Conservation (phyloP, 768 basidiomycete species). For the Tricholoma saponaceum region DNA sequence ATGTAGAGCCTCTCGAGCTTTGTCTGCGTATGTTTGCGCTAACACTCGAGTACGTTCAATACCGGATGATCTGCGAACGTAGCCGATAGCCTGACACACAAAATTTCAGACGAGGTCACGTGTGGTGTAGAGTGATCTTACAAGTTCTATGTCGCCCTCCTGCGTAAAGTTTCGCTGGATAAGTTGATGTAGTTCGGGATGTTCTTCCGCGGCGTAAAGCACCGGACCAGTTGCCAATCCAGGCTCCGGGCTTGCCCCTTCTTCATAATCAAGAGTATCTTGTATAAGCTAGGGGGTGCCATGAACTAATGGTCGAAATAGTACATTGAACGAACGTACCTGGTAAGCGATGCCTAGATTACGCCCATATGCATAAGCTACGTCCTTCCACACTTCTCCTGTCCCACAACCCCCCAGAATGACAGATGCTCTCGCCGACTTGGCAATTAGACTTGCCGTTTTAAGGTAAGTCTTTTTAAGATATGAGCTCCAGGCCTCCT, state of each 20-base stretch:
- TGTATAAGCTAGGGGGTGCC: constrained; percentile 62
- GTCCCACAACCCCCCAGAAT: constrained; percentile 80
- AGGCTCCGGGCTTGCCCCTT: constrained; percentile 25
- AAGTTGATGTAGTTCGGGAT: constrained; percentile 69
- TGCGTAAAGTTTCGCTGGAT: constrained; percentile 75
- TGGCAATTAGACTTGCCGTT: constrained; percentile 88
- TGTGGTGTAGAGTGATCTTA: constrained; percentile 29
- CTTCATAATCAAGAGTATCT: constrained; percentile 75
- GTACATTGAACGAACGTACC: constrained; percentile 2
- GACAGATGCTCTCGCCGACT: constrained; percentile 78
- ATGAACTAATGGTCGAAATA: constrained; percentile 3
- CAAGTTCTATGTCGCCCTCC: constrained; percentile 77
- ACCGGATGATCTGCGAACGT: constrained; percentile 68
- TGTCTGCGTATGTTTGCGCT: constrained; percentile 69
- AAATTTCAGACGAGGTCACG: neutral
- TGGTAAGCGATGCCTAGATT: constrained; percentile 83
- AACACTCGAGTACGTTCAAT: constrained; percentile 75
- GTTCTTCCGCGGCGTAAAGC: constrained; percentile 83
- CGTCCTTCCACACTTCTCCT: constrained; percentile 83
- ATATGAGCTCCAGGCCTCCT: constrained; percentile 70
- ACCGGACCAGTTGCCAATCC: constrained; percentile 72
- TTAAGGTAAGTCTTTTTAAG: constrained; percentile 70
- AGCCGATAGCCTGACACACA: constrained; percentile 54
- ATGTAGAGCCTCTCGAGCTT: constrained; percentile 66
- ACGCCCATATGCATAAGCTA: constrained; percentile 86